Base-by-base conservation (phyloP, 495 filamentous ascomycete species). In the Hypomontagnella submonticulosa region DNA sequence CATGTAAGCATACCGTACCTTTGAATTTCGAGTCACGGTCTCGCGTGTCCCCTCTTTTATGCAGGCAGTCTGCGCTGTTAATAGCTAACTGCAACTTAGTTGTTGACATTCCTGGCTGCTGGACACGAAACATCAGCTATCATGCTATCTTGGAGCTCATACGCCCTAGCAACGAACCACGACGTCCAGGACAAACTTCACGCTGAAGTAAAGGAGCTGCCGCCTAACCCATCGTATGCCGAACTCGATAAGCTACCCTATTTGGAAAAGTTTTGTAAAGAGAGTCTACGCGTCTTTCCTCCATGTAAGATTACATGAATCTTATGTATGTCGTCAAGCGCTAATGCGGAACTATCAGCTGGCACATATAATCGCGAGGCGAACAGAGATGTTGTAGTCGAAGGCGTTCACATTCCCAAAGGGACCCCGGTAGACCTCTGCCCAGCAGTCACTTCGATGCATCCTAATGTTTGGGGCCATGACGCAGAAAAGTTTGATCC, bases 61-160 rank as follows among this genome's bases (percentile, higher is more conserved):
- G 23, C 6, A 3, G 3, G 2, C 6, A 27, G 23, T 27, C 23
- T 27, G 6, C 23, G 23, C n/a, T 44, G 19, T 30, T 13, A 4
- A 18, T 32, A 13, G 58, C 50, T 52, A 49, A 48, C 4, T 11
- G 13, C 27, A 6, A 18, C 23, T 61, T 27, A 55, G 69, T 10
- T 71, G 2, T 36, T 71, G 4, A 48, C 67, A 15, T 62, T 67
- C 19, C 44, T 69, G 46, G 49, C 63, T 18, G 57, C 57, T 18
- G 72, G 71, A 1, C 69, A 73, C 27, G 73, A 75, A 8, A 73
- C 73, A n/a, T 68, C 69, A 2, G 69, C 73, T 0, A 56, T 49
- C 12, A 46, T 60, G 19, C 43, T 73, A 27, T 63, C 63, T 7
- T 75, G 73, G 73, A 62, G 63, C 2, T 8, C 60, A 1, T 73